Evolutionary conservation across 1,284 basidiomycete genomes (phyloP), one percentile per base, ranked within the genome.

Genomic region (Malassezia obtusa): DNA sequence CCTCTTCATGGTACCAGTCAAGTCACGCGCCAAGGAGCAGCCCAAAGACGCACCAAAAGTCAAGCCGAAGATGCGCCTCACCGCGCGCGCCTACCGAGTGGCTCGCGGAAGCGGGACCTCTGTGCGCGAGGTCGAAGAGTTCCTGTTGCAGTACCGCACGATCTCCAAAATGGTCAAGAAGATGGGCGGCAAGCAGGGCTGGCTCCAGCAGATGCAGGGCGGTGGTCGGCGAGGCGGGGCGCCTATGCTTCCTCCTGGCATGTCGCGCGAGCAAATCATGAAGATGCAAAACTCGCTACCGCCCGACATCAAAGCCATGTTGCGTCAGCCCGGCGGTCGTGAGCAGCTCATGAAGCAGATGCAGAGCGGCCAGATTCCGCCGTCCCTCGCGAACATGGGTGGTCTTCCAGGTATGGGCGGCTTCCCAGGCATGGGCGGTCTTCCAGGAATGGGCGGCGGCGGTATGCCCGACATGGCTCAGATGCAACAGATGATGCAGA

Each of bases 51-150:
- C 43, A 11, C 32, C 43, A 1, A 52, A 52, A 32, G 21, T 30
- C 45, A 63, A 63, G 46, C 61, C 53, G 31, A 50, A 52, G 26
- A 57, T 73, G 21, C 62, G 71, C 15, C 66, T 71, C 63, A 73
- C 57, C n/a, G 66, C 63, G 4, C 60, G 67, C 28, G 65, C 68
- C 3, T 77, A 92, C 56, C 80, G 91, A 50, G 88, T 99, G 22
- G 94, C 94, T 1, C 80, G 83, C 61, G 92, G 92, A 32, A 90
- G 87, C 64, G 92, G 92, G n/a, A 96, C 92, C 37, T 87, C 83
- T 61, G 87, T 99, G 35, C 81, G 89, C 58, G 94, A 99, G 77
- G 91, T 98, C 19, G 92, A 99, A 74, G 92, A 96, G 71, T 77
- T 96, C 55, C 77, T 98, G 30, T 87, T 88, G 68, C 67, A 70